Conservation (phyloP, 139 green algal species). For the Limnomonas spitsbergensis region DNA sequence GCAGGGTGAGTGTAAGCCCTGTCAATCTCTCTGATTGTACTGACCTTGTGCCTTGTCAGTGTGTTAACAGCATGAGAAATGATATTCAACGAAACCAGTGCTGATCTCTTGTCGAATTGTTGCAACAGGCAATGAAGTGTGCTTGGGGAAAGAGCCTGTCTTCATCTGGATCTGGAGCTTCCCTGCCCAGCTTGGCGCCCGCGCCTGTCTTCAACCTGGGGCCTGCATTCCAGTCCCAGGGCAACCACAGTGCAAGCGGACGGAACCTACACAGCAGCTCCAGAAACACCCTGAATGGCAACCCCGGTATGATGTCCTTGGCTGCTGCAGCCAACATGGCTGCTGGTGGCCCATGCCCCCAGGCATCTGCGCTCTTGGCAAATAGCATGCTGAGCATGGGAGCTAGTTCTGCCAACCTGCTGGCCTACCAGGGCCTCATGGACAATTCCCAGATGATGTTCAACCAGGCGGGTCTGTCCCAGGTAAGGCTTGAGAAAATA, state of each 20-base stretch:
- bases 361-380: neutral
- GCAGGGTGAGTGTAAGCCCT: slow-evolving; percentile 15
- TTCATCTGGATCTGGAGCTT: neutral
- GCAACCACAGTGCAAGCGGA: neutral
- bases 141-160: neutral
- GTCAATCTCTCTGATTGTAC: too few species aligned
- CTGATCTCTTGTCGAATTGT: neutral
- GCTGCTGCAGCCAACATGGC: too few species aligned
- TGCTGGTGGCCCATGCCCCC: neutral
- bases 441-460: too few species aligned
- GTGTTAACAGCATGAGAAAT: neutral
- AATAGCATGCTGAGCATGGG: neutral
- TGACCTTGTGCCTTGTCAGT: too few species aligned
- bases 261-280: neutral
- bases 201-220: neutral
- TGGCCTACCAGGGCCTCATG: too few species aligned
- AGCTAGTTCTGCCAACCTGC: neutral
- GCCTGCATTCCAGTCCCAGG: neutral
- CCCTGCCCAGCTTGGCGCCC: neutral
- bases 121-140: neutral
- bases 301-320: too few species aligned
- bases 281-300: too few species aligned
- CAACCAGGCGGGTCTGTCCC: too few species aligned
- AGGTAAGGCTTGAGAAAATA: too few species aligned
- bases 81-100: neutral